Evolutionary conservation across 2,329 filamentous ascomycete species (phyloP).

Genomic region (Colletotrichum siamense): DNA sequence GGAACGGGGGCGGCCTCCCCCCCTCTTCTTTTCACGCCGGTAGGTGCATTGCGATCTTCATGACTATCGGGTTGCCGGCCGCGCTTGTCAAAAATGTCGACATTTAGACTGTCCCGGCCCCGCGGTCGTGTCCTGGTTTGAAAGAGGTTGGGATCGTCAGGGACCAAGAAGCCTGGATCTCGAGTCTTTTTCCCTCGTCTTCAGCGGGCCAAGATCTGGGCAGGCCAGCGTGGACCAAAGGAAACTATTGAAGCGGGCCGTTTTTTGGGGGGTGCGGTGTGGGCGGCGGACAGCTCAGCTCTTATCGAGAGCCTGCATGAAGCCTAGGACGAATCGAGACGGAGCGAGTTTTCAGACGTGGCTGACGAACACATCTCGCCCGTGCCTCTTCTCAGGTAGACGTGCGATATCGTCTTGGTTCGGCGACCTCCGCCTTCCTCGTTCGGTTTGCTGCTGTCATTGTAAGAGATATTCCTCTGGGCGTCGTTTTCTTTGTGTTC

Average conservation of each 20-base stretch:
- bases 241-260: not conserved
- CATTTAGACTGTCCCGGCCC: not conserved
- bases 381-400: not conserved
- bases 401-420: not conserved
- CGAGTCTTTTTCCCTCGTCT: not conserved
- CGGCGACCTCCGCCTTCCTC: not conserved
- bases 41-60: not conserved
- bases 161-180: not conserved
- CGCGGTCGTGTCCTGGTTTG: not conserved
- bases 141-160: not conserved
- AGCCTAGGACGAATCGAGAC: not conserved
- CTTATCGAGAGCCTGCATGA: not conserved
- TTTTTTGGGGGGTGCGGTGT: not conserved
- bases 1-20: not conserved
- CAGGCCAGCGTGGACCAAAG: not conserved
- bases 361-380: not conserved
- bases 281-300: not conserved
- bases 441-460: not conserved
- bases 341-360: not conserved
- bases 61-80: not conserved
- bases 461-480: not conserved
- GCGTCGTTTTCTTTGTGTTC: not conserved
- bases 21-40: not conserved
- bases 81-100: not conserved
- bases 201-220: not conserved